Percentiles rank a stretch among this genome's conserved stretches.
These are phyloP conservation scores for Teunomyces panamensis DNA, from an alignment of 805 yeast genomes.

Conservation along the genomic window DNA sequence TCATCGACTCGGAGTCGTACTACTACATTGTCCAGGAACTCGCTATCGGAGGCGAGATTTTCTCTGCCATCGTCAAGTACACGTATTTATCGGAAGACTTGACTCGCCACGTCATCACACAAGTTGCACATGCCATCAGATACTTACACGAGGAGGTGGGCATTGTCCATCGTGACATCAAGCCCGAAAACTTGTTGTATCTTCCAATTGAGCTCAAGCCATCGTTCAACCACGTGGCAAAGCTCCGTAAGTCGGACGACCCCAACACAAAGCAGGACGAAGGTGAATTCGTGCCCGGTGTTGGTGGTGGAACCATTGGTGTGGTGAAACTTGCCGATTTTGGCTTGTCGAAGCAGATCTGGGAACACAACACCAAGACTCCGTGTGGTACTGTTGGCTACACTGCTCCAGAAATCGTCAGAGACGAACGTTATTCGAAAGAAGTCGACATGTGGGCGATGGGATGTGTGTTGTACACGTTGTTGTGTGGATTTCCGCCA, in stretches of 20 bases:
- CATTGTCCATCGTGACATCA: slow-evolving; percentile 79
- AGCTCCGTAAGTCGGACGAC: slow-evolving; percentile 65
- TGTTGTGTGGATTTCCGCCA: slow-evolving; percentile 97
- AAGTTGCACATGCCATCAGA: slow-evolving; percentile 61
- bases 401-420: slow-evolving; percentile 97
- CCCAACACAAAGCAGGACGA: slow-evolving; percentile 73
- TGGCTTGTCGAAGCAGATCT: slow-evolving; percentile 87
- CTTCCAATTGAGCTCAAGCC: slow-evolving; percentile 57
- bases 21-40: slow-evolving; percentile 72
- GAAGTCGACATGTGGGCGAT: slow-evolving; percentile 99
- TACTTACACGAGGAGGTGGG: slow-evolving; percentile 73
- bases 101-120: slow-evolving; percentile 59
- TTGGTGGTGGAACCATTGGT: slow-evolving; percentile 95
- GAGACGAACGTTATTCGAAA: slow-evolving; percentile 87
- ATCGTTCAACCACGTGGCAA: slow-evolving; percentile 27
- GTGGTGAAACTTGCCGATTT: slow-evolving; percentile 89
- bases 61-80: slow-evolving; percentile 72
- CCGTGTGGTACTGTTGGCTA: slow-evolving; percentile 99
- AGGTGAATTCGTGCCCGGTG: slow-evolving; percentile 73
- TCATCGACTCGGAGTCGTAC: slow-evolving; percentile 57
- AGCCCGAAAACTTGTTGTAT: slow-evolving; percentile 74
- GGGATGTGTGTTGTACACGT: slow-evolving; percentile 92
- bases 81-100: slow-evolving; percentile 73
- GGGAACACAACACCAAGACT: slow-evolving; percentile 86
- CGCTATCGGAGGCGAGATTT: slow-evolving; percentile 75